Base-by-base conservation (phyloP, 2,329 filamentous ascomycete species). In the Trichoderma sp. region DNA sequence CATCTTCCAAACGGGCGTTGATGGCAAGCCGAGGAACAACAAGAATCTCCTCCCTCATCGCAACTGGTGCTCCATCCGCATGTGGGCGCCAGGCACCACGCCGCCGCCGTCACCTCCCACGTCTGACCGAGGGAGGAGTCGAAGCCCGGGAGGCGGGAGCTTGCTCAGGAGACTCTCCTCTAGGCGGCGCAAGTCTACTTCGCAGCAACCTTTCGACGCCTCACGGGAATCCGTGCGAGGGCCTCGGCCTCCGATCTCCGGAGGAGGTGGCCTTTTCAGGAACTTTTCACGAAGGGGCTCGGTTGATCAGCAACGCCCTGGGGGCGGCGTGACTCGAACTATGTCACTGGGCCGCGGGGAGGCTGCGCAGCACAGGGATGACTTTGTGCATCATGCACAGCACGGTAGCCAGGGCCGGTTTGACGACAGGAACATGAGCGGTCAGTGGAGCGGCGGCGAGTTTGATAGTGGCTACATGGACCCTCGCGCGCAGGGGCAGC, bases 51-150 rank as follows among this genome's bases (percentile, higher is more conserved):
- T 98, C 10, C 93, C 93, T 21, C 90, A 95, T 66, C 86, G 95
- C 39, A 99, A 99, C 75, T 99, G 94, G 91, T 98, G 94, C 75
- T 91, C 92, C 3, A 96, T 99, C 71, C 86, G 91, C 61, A 85
- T 91, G 74, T 98, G 96, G 78, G 81, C 86, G 10, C 93, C 93
- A 2, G 92, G 91, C 3, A 81, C 79, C 41, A 96, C 91, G 1
- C 93, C 93, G 14, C 86, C 87, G 0, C 82, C 84, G 3, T 88
- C 90, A 1, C 92, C 91, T 3, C 83, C 81, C 30, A 77, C 75
- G 9, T 81, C 84, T 1, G 78, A 81, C 52, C 77, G 81, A 66
- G 80, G 82, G 45, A 68, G 79, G 39, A 77, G 74, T 59, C 76
- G 79, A 3, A 79, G 72, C 67, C 79, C 78, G 4, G 77, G 77